These are phyloP conservation scores for Ophiocordyceps camponoti-floridani DNA, from an alignment of 2,329 filamentous ascomycete species.

Conservation along the genomic window DNA sequence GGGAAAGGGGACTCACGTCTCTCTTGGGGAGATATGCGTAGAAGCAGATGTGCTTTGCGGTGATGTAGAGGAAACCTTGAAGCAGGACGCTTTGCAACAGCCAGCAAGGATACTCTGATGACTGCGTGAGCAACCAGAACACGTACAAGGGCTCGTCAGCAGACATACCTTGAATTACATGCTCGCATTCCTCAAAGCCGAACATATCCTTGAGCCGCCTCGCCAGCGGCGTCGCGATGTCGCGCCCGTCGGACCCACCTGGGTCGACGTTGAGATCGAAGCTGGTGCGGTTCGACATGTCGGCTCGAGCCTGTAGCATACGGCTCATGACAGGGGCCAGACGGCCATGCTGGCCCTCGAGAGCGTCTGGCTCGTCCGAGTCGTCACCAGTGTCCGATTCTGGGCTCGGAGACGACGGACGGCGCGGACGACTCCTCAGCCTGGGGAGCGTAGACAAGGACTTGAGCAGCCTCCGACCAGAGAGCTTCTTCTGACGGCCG, in stretches of 20 bases:
- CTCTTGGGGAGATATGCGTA: constrained; percentile 96
- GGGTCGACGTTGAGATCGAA: constrained; percentile 34
- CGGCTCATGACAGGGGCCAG: constrained; percentile 58
- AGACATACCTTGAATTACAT: constrained; percentile 54
- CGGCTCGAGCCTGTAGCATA: constrained; percentile 55
- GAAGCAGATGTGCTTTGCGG: constrained; percentile 82
- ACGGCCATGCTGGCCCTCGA: constrained; percentile 19
- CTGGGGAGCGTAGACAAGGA: constrained; percentile 44
- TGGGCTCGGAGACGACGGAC: constrained; percentile 19
- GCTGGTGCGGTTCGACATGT: constrained; percentile 40
- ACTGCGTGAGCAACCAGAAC: not conserved
- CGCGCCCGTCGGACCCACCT: constrained; percentile 12
- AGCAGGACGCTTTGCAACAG: constrained; percentile 78
- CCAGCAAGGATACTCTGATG: constrained; percentile 81
- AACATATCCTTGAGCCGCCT: constrained; percentile 69
- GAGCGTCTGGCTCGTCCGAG: constrained; percentile 5
- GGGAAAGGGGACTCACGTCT: constrained; percentile 35
- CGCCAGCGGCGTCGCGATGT: constrained; percentile 42
- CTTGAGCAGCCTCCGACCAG: constrained; percentile 45
- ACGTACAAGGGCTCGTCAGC: not conserved
- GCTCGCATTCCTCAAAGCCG: constrained; percentile 62
- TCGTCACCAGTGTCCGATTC: constrained; percentile 13
- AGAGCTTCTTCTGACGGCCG: constrained; percentile 34
- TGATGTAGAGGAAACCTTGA: constrained; percentile 94
- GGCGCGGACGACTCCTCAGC: constrained; percentile 23